Conservation (phyloP, 2,329 filamentous ascomycete genomes). For the Fusarium camptoceras region DNA sequence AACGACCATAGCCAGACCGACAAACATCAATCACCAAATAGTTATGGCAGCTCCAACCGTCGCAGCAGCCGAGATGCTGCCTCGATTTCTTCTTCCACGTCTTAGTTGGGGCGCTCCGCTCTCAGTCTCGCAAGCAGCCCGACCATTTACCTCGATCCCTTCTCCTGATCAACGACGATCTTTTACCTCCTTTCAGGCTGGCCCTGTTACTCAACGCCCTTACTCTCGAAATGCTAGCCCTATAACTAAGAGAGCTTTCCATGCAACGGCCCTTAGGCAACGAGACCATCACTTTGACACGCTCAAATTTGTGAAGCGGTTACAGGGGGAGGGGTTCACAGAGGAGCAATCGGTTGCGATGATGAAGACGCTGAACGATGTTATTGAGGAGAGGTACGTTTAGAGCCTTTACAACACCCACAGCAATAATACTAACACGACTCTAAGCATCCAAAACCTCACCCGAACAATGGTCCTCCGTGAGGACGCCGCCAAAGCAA, state of each 20-base stretch:
- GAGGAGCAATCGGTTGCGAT: slow-evolving; percentile 96
- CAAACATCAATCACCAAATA: not conserved
- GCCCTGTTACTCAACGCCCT: slow-evolving; percentile 22
- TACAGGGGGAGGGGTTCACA: slow-evolving; percentile 92
- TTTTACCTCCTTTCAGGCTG: slow-evolving; percentile 39
- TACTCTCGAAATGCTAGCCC: slow-evolving; percentile 32
- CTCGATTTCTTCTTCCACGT: slow-evolving; percentile 66
- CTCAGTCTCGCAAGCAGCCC: slow-evolving; percentile 42
- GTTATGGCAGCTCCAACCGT: slow-evolving; percentile 46
- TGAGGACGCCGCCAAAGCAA: slow-evolving; percentile 88
- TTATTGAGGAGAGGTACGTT: slow-evolving; percentile 88
- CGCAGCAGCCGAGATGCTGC: slow-evolving; percentile 56
- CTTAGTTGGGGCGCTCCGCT: slow-evolving; percentile 62
- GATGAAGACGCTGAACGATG: slow-evolving; percentile 97
- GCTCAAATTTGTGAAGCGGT: slow-evolving; percentile 91
- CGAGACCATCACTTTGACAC: slow-evolving; percentile 98
- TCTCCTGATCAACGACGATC: slow-evolving; percentile 31
- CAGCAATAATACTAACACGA: not conserved
- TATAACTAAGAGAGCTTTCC: slow-evolving; percentile 66
- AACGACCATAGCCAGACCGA: not conserved
- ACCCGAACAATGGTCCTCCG: slow-evolving; percentile 97
- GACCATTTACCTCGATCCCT: slow-evolving; percentile 33
- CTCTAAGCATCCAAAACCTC: slow-evolving; percentile 86
- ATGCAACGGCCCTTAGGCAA: slow-evolving; percentile 67
- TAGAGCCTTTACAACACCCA: not conserved